Evolutionary conservation across 2,329 filamentous ascomycete genomes (phyloP), one percentile per base, ranked within the genome.

Genomic region (Phoma sp.): DNA sequence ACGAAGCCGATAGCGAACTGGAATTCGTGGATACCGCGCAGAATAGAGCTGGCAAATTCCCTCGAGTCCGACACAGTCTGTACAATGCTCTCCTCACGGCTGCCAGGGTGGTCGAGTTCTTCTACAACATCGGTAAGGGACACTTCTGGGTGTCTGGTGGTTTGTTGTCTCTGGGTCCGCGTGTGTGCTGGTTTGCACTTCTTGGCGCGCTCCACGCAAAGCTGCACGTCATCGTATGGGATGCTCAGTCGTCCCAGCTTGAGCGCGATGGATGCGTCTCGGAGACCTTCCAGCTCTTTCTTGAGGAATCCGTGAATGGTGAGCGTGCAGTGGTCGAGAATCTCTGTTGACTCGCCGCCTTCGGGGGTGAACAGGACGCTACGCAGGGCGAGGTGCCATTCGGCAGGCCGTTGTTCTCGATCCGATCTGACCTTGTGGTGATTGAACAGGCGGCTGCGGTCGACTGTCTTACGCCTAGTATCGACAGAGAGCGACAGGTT

Each of bases 1-100:
- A 97, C 84, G 73, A 93, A 95, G 75, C 93, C 93, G 69, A 98
- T 86, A 0, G 93, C 93, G 67, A 99, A 91, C 73, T 99, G 95
- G 10, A 99, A 89, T 73, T 99, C 95, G 71, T 97, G 96, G 61
- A 99, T 91, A 46, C 95, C 95, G 39, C 91, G 86, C 44, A 99
- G 79, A 37, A 97, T 88, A 1, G 95, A 97, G 71, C 89, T 90
- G 51, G 93, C 83, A 69, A 99, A 95, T 59, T 96, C 92, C 66
- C 93, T 93, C 0, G 92, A 96, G 68, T 97, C 93, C 0, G 93
- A 93, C 0, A 97, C 89, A 0, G 90, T 89, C 71, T 90, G 89
- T 51, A 93, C 87, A 52, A 96, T 82, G 27, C 85, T 82, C 49
- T 90, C 86, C 60, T 85, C 83, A 57, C 75, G 82, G 62, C 79